phyloP scores from a whole-genome alignment of 2,329 filamentous ascomycete species.

The Sporothrix dimorphospora region DNA sequence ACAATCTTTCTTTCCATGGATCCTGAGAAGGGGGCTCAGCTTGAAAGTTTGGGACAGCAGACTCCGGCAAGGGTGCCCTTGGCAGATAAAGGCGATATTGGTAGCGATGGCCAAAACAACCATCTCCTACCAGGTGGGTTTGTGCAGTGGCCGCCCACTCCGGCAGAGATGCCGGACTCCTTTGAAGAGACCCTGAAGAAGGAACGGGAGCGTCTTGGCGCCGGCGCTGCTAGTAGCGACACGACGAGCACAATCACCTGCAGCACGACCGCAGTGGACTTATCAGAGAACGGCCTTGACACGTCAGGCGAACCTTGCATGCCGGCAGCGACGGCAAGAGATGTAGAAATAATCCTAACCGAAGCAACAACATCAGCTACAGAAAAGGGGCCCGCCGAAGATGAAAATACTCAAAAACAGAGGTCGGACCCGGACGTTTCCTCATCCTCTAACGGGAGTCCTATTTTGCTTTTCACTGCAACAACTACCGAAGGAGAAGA shows the following conservation, averaged over 20 bases:
- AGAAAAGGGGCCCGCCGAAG: neutral
- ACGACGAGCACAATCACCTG: neutral
- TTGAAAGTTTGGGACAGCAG: neutral
- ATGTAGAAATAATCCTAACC: neutral
- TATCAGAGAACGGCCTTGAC: neutral
- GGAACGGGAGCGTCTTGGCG: neutral
- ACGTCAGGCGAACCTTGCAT: neutral
- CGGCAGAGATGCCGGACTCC: constrained; percentile 8
- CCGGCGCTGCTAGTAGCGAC: neutral
- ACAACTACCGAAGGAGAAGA: neutral
- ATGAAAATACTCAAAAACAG: neutral
- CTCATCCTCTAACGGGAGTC: neutral
- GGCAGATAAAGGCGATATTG: neutral
- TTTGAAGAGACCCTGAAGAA: neutral
- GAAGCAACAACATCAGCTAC: neutral
- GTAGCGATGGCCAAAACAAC: neutral
- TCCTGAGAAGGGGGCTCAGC: neutral
- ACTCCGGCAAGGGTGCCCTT: neutral
- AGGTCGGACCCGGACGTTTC: neutral
- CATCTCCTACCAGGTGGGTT: neutral
- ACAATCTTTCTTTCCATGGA: neutral
- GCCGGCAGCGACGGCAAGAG: too few relatives aligned
- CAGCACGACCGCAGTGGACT: neutral
- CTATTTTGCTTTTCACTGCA: neutral
- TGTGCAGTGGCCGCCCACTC: constrained; percentile 22